These are phyloP conservation scores for Tolypocladium nubicola DNA, from an alignment of 2,329 filamentous ascomycete genomes.

Conservation along the genomic window DNA sequence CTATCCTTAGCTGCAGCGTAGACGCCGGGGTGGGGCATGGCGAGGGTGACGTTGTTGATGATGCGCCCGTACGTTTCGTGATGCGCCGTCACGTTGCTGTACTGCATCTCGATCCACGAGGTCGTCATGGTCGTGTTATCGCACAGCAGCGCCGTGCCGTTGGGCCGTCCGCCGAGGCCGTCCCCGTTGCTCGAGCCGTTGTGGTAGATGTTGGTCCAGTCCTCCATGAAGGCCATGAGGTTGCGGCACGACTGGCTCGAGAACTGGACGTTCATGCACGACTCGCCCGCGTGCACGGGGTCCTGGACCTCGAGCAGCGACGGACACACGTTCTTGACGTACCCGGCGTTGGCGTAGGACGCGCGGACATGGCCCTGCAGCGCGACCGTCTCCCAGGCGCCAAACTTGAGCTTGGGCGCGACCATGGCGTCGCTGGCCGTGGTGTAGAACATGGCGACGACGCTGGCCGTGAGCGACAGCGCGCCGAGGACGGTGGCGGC, in stretches of 20 bases:
- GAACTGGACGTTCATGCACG: constrained; percentile 60
- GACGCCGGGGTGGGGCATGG: constrained; percentile 64
- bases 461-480: constrained; percentile 51
- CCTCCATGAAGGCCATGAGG: constrained; percentile 47
- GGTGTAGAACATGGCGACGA: constrained; percentile 63
- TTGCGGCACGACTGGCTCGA: constrained; percentile 63
- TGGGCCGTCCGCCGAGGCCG: constrained; percentile 39
- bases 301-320: constrained; percentile 46
- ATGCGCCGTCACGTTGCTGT: constrained; percentile 38
- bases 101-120: constrained; percentile 53
- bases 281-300: constrained; percentile 27
- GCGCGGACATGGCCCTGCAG: constrained; percentile 48
- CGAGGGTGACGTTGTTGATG: constrained; percentile 67
- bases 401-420: constrained; percentile 57
- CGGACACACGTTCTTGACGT: constrained; percentile 45
- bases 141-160: constrained; percentile 51
- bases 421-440: constrained; percentile 68
- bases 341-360: constrained; percentile 52
- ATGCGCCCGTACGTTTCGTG: constrained; percentile 42
- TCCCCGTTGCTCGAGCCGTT: constrained; percentile 30
- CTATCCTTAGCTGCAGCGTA: constrained; percentile 51
- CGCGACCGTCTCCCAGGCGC: constrained; percentile 34
- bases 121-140: constrained; percentile 64
- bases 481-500: constrained; percentile 52
- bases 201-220: constrained; percentile 39